These are phyloP conservation scores for Trichophyton verrucosum DNA, from an alignment of 2,329 filamentous ascomycete genomes.

Conservation along the genomic window DNA sequence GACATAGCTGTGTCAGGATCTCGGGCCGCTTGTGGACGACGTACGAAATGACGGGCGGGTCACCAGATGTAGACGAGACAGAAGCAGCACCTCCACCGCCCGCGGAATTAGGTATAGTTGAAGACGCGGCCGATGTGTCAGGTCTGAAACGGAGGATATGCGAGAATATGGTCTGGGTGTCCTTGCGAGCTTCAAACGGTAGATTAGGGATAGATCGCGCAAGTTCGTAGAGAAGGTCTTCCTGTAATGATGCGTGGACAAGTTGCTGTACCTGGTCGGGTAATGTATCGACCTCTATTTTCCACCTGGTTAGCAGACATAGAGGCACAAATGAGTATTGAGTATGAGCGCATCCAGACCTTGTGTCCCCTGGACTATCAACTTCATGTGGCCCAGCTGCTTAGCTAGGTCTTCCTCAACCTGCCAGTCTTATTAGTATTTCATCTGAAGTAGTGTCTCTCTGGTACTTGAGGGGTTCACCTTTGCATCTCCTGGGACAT, in stretches of 20 bases:
- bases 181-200: slow-evolving; percentile 92
- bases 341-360: slow-evolving; percentile 40
- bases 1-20: slow-evolving; percentile 75
- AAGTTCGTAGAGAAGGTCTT: slow-evolving; percentile 76
- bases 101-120: background rate
- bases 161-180: slow-evolving; percentile 89
- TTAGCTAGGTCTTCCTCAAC: slow-evolving; percentile 74
- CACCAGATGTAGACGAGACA: slow-evolving; percentile 43
- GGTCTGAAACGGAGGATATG: slow-evolving; percentile 86
- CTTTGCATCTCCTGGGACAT: slow-evolving; percentile 44
- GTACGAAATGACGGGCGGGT: slow-evolving; percentile 77
- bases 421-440: slow-evolving; percentile 35
- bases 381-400: slow-evolving; percentile 80
- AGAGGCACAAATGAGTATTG: slow-evolving; percentile 3
- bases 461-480: slow-evolving; percentile 25
- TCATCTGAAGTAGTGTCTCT: background rate
- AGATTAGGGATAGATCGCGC: slow-evolving; percentile 71
- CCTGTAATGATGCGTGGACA: slow-evolving; percentile 70
- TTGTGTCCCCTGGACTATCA: slow-evolving; percentile 82
- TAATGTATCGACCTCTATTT: slow-evolving; percentile 65
- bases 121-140: slow-evolving; percentile 32
- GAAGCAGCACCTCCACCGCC: background rate
- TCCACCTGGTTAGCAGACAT: slow-evolving; percentile 5
- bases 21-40: slow-evolving; percentile 77
- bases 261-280: slow-evolving; percentile 82